Evolutionary conservation across 176 grass and related monocot genomes (phyloP), one percentile per base, ranked within the genome.

Genomic region (Cenchrus fungigraminus): DNA sequence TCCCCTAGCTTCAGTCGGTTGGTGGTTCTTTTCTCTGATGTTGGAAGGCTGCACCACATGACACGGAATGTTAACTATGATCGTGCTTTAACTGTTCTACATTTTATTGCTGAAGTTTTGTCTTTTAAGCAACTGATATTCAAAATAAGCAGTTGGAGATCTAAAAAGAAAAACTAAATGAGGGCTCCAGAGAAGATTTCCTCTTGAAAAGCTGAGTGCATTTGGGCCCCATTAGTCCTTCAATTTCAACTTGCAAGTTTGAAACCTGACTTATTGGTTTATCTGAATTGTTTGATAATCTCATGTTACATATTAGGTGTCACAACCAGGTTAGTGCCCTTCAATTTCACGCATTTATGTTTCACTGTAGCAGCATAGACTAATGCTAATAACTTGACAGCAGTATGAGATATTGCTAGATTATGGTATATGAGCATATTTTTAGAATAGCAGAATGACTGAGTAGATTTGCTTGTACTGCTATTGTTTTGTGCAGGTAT

Each of bases 91-190:
- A 79, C 73, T 86, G 57, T 53, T 79, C 20, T 34, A 64, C 57
- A 49, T 50, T 68, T 57, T 81, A 57, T 78, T 25, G 50, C 58
- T 82, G 49, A 78, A 67, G 19, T 79, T 90, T 86, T 34, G 73
- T 17, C 19, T n/a, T 86, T 40, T 51, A 83, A 86, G 79, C 79
- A 83, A 90, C 17, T 77, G 12, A n/a, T 72, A 86, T 65, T 22
- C n/a, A 82, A 54, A 82, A 76, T 4, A 71, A 65, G 28, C 13
- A 28, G 34, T 34, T 34, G 34, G 34, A 34, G 34, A 34, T 34
- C 34, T 34, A 34, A 34, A 34, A 34, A 34, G 34, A 34, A 34
- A 34, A 34, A 34, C 34, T 34, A 34, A 34, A 34, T 34, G 34
- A 34, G 34, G 34, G 34, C 34, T 34, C 34, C 34, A 34, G 34